Conservation (phyloP, 176 grass and related monocot genomes). For the Neostapfia colusana region DNA sequence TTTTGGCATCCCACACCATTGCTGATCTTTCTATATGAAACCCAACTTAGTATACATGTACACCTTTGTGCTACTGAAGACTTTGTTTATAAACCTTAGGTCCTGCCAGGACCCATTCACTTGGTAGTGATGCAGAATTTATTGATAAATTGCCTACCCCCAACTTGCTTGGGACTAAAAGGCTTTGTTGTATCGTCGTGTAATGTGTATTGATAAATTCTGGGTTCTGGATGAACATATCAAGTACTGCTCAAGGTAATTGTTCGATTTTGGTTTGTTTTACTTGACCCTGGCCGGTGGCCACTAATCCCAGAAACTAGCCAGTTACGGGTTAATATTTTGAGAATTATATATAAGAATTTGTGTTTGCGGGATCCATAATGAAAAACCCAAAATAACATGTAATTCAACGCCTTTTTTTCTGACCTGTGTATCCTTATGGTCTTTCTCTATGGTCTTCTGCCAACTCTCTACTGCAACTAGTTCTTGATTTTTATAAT, state of each 20-base stretch:
- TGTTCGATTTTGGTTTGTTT: not conserved
- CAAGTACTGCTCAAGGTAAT: not conserved
- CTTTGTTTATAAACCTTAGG: conserved; percentile 14
- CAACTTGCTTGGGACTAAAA: not conserved
- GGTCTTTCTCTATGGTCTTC: conserved; percentile 17
- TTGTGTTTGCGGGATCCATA: not conserved
- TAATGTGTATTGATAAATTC: conserved; percentile 6
- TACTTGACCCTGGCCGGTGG: not conserved
- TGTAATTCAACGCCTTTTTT: not conserved
- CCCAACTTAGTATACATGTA: not conserved
- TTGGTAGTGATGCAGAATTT: not conserved
- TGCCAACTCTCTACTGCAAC: conserved; percentile 17
- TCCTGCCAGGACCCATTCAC: not conserved
- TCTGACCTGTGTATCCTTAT: not conserved
- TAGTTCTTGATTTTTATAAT: conserved; percentile 11
- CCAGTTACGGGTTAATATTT: not conserved
- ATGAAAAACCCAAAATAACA: not conserved
- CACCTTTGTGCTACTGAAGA: not conserved
- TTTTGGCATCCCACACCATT: not conserved
- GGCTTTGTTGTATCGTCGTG: not conserved
- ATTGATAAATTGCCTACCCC: too few species aligned
- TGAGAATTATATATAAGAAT: not conserved
- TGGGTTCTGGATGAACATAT: not conserved
- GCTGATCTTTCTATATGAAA: conserved; percentile 10
- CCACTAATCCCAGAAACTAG: not conserved